Evolutionary conservation across 2,329 filamentous ascomycete genomes (phyloP).

Genomic region (Gremmenia infestans): DNA sequence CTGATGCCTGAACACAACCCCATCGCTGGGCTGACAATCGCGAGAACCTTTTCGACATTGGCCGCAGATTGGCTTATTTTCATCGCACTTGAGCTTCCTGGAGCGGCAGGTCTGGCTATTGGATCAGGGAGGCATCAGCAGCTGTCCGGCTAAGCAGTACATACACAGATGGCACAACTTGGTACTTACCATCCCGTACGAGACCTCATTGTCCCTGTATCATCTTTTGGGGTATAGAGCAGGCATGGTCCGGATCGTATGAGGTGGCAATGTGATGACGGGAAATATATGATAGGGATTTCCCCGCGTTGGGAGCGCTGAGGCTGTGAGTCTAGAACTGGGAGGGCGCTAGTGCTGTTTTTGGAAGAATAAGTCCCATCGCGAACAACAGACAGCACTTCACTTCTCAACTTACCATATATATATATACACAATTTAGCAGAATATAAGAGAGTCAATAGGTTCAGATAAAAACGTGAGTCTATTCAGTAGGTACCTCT

Average conservation of each 20-base stretch:
- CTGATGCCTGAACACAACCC: slow-evolving; percentile 62
- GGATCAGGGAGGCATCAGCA: background rate
- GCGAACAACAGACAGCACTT: no score
- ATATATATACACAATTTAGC: no score
- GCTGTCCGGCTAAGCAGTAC: background rate
- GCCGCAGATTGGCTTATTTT: slow-evolving; percentile 54
- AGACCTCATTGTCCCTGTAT: slow-evolving; percentile 31
- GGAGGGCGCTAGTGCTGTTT: no score
- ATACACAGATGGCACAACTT: background rate
- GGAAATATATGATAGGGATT: background rate
- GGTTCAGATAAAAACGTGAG: background rate
- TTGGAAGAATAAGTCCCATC: no score
- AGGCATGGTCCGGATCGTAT: slow-evolving; percentile 7
- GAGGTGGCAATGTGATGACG: background rate
- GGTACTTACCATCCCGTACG: slow-evolving; percentile 33
- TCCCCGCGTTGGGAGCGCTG: background rate
- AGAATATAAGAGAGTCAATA: no score
- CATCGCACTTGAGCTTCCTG: slow-evolving; percentile 61
- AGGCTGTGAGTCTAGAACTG: background rate
- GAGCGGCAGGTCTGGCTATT: slow-evolving; percentile 50
- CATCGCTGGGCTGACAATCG: slow-evolving; percentile 56
- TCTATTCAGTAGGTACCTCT: background rate
- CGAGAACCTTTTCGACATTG: slow-evolving; percentile 54
- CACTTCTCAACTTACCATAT: no score
- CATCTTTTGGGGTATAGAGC: slow-evolving; percentile 16